Evolutionary conservation across 1,284 basidiomycete species (phyloP).

Genomic region (Gymnopus androsaceus): DNA sequence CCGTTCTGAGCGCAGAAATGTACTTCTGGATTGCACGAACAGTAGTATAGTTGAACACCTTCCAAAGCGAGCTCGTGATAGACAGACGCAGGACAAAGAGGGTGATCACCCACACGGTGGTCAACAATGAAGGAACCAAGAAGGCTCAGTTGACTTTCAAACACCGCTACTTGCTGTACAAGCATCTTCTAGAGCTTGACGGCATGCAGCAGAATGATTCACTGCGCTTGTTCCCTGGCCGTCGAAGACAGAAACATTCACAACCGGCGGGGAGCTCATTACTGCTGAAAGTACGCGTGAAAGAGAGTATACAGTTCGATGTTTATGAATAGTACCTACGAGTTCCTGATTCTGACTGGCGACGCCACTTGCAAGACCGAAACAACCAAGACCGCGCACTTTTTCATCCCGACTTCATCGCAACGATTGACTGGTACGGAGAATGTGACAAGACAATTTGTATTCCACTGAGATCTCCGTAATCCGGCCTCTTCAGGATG

Average conservation of each 20-base stretch:
- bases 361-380: no score
- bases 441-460: no score
- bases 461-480: no score
- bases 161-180: constrained; percentile 43
- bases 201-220: constrained; percentile 33
- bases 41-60: constrained; percentile 42
- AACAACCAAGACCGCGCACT: no score
- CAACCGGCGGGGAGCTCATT: constrained; percentile 2
- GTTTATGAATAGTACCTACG: no score
- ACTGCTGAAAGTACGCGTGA: no score
- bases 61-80: constrained; percentile 60
- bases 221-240: constrained; percentile 53
- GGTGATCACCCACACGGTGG: constrained; percentile 56
- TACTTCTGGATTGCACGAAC: constrained; percentile 34
- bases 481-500: no score
- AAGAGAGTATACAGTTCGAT: no score
- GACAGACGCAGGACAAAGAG: constrained; percentile 70
- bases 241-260: constrained; percentile 49
- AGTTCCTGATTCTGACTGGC: no score
- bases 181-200: constrained; percentile 43
- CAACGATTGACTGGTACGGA: no score
- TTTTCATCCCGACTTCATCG: no score
- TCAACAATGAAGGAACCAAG: constrained; percentile 54
- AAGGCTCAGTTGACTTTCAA: constrained; percentile 51
- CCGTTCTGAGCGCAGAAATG: constrained; percentile 18